phyloP scores from a whole-genome alignment of 768 basidiomycete species.

The Naganishia vaughanmartiniae region DNA sequence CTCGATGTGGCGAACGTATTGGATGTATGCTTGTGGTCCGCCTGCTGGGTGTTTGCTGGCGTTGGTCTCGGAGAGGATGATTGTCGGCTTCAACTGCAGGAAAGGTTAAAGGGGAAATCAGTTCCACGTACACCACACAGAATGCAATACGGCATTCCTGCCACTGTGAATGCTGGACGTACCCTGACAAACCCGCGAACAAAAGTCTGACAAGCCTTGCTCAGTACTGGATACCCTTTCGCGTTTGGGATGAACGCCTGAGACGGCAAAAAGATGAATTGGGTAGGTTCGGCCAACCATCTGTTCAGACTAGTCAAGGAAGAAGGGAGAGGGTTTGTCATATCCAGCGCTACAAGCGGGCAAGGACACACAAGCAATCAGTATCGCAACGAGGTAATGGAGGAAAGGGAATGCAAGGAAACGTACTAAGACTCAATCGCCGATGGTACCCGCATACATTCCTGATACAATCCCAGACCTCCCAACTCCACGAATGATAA shows the following conservation, averaged over 20 bases:
- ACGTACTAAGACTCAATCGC: conserved; percentile 53
- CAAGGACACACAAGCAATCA: background rate
- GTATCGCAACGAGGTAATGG: background rate
- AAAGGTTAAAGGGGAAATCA: conserved; percentile 30
- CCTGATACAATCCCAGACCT: conserved; percentile 96
- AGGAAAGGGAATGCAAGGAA: background rate
- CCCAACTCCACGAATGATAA: conserved; percentile 66
- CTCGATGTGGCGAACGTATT: conserved; percentile 61
- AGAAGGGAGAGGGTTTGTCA: conserved; percentile 80
- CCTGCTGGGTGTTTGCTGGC: conserved; percentile 70
- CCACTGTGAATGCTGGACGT: conserved; percentile 1
- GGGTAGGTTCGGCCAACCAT: conserved; percentile 92
- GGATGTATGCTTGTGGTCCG: conserved; percentile 80
- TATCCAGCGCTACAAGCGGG: conserved; percentile 70
- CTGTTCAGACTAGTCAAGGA: conserved; percentile 71
- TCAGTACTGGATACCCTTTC: conserved; percentile 94
- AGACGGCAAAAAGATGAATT: conserved; percentile 80
- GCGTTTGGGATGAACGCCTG: conserved; percentile 90
- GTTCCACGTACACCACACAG: background rate
- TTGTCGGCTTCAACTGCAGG: conserved; percentile 75
- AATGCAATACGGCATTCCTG: background rate
- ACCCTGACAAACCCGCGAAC: conserved; percentile 66
- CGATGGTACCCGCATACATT: conserved; percentile 75
- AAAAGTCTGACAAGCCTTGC: conserved; percentile 87
- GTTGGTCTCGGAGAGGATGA: conserved; percentile 73